These are phyloP conservation scores for Solanum sejunctum DNA, from an alignment of 257 asterid species.

Conservation along the genomic window DNA sequence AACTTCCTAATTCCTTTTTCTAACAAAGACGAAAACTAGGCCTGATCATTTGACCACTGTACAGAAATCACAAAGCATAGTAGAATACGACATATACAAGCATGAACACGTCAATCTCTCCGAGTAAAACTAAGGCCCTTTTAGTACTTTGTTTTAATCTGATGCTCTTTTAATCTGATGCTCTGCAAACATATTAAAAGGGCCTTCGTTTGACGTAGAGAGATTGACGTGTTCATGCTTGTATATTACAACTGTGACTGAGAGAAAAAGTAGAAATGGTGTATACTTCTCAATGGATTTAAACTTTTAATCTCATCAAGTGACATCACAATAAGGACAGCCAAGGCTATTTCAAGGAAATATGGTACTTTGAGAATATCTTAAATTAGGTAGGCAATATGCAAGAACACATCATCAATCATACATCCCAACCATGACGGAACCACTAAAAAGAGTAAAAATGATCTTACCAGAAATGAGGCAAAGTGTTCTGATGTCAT, in stretches of 20 bases:
- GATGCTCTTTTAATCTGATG: not conserved
- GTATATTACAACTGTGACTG: not conserved
- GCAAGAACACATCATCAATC: not conserved
- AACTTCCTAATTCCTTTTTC: not conserved
- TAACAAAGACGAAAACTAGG: not conserved
- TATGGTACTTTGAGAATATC: not conserved
- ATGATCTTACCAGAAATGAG: conserved; percentile 69
- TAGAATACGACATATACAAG: not conserved
- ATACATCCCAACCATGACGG: not conserved
- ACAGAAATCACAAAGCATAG: not conserved
- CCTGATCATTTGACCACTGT: not conserved
- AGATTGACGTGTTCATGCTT: not conserved
- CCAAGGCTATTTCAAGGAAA: not conserved
- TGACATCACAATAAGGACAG: not conserved
- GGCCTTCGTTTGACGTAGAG: not conserved
- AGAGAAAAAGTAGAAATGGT: not conserved
- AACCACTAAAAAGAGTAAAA: not conserved
- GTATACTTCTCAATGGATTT: not conserved
- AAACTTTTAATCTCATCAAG: not conserved
- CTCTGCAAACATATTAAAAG: not conserved
- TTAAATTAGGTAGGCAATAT: not conserved
- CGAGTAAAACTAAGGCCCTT: not conserved
- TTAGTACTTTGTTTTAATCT: not conserved
- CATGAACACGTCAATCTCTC: not conserved
- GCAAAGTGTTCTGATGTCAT: conserved; percentile 99